A percentile compares a stretch with the other conserved stretches of the same genome.
Conservation (phyloP, 2,329 filamentous ascomycete genomes). For the Stromatinia cepivora region DNA sequence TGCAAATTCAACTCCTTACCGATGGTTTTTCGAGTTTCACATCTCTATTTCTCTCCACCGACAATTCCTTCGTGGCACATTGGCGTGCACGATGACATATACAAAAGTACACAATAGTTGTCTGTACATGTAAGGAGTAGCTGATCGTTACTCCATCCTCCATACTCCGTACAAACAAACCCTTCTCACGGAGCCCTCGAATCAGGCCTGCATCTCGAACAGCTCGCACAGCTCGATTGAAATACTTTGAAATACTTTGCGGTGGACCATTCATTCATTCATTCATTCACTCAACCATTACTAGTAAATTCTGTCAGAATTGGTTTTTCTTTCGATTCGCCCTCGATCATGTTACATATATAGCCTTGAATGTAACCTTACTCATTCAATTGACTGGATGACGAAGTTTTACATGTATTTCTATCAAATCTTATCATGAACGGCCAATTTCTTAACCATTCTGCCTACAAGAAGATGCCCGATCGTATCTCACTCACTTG, state of each 20-base stretch:
- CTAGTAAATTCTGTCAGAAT: neutral
- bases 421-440: conserved; percentile 1
- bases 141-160: neutral
- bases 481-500: neutral
- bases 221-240: neutral
- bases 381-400: conserved; percentile 14
- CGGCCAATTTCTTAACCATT: neutral
- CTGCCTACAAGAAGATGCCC: conserved; percentile 11
- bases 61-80: conserved; percentile 17
- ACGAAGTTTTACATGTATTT: neutral
- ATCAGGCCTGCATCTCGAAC: neutral
- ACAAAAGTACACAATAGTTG: neutral
- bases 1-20: no score
- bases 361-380: conserved; percentile 14
- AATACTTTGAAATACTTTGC: neutral
- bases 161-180: neutral
- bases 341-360: conserved; percentile 10
- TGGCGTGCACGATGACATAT: conserved; percentile 18
- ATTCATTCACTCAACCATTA: neutral
- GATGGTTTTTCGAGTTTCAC: neutral
- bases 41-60: conserved; percentile 5
- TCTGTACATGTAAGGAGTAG: neutral
- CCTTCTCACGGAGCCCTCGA: neutral
- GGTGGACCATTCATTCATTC: neutral
- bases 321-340: neutral